A percentile compares a stretch with the other conserved stretches of the same genome.
phyloP scores from a whole-genome alignment of 108 stramenopile species.

The Bacterosira constricta region DNA sequence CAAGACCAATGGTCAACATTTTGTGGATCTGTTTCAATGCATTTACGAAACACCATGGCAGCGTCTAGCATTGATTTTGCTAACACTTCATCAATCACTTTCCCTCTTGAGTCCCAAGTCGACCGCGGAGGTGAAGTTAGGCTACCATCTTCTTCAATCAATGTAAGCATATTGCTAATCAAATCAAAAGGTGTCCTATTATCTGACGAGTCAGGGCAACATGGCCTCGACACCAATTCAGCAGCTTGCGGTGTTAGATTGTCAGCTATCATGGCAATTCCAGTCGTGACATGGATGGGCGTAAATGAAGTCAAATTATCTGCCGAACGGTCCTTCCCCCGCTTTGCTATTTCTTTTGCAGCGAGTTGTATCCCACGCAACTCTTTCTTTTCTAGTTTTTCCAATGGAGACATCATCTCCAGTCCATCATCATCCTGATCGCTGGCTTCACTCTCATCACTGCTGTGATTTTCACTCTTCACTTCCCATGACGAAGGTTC shows the following conservation, averaged over 20 bases:
- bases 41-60: conserved; percentile 21
- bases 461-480: conserved; percentile 3
- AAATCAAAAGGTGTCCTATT: conserved; percentile 43
- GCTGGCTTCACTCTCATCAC: conserved; percentile 16
- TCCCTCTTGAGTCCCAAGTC: conserved; percentile 17
- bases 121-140: conserved; percentile 22
- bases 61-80: conserved; percentile 24
- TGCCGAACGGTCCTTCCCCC: conserved; percentile 25
- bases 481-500: neutral
- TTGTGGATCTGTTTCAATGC: conserved; percentile 29
- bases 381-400: conserved; percentile 18
- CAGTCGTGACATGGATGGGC: conserved; percentile 34
- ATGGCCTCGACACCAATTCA: conserved; percentile 35
- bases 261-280: conserved; percentile 32
- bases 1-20: conserved; percentile 45
- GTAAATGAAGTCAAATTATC: conserved; percentile 29
- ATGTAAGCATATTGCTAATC: conserved; percentile 12
- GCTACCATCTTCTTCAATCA: conserved; percentile 20
- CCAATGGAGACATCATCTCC: neutral
- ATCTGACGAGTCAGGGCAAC: conserved; percentile 7
- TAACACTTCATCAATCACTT: conserved; percentile 32
- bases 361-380: conserved; percentile 24
- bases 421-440: neutral
- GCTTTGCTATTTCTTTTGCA: conserved; percentile 20
- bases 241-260: conserved; percentile 24